Conservation (phyloP, 106 monocot genomes). For the Iris macrosiphon region DNA sequence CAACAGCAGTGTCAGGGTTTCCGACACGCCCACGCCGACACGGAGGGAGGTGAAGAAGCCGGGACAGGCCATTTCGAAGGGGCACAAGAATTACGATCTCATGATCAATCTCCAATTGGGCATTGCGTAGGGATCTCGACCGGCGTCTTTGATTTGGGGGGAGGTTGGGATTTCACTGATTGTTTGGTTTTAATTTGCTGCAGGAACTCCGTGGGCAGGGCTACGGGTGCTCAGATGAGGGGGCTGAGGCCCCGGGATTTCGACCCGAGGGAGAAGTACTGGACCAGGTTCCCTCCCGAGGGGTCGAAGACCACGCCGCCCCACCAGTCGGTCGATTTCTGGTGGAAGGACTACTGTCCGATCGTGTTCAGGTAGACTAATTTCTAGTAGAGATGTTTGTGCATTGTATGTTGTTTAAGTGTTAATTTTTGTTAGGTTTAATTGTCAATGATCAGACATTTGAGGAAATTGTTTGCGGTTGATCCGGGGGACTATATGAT, state of each 20-base stretch:
- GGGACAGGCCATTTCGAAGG: slow-evolving; percentile 63
- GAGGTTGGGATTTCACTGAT: not conserved
- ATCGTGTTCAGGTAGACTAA: slow-evolving; percentile 70
- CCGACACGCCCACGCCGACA: too few relatives aligned
- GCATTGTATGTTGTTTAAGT: not conserved
- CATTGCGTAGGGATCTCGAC: slow-evolving; percentile 47
- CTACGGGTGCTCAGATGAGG: slow-evolving; percentile 33
- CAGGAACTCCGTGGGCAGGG: slow-evolving; percentile 77
- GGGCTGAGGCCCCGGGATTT: slow-evolving; percentile 56
- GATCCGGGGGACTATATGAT: slow-evolving; percentile 91
- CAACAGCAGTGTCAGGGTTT: slow-evolving; percentile 6
- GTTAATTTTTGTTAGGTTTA: slow-evolving; percentile 4
- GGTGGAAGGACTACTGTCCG: slow-evolving; percentile 95
- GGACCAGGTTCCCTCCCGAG: slow-evolving; percentile 91
- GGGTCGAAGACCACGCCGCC: slow-evolving; percentile 88
- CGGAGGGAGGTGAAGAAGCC: slow-evolving; percentile 51
- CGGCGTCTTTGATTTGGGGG: not conserved
- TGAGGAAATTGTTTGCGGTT: slow-evolving; percentile 70
- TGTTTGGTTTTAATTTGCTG: slow-evolving; percentile 6
- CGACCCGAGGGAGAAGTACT: slow-evolving; percentile 75
- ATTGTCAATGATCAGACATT: slow-evolving; percentile 37
- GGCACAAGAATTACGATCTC: slow-evolving; percentile 78
- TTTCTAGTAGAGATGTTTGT: not conserved
- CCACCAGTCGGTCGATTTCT: slow-evolving; percentile 66
- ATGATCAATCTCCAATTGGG: slow-evolving; percentile 82